Conservation (phyloP, 176 grass and related monocot species). For the Phoenix roebelenii region DNA sequence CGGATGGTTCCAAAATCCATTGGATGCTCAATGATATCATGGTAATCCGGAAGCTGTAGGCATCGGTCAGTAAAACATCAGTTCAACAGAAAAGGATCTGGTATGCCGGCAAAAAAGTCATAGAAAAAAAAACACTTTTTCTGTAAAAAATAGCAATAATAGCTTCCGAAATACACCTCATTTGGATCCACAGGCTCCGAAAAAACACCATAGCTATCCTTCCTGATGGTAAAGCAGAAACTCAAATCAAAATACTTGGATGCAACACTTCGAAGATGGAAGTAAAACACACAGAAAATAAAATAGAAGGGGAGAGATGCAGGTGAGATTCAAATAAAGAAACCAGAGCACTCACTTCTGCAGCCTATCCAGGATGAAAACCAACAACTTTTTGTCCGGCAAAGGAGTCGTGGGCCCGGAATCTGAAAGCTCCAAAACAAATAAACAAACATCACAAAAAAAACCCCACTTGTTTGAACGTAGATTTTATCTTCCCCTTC, state of each 20-base stretch:
- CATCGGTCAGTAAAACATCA: slow-evolving; percentile 1
- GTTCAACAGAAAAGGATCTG: slow-evolving; percentile 8
- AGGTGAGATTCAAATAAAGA: slow-evolving; percentile 4
- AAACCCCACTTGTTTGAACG: neutral
- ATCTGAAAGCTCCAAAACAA: slow-evolving; percentile 53
- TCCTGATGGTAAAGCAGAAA: slow-evolving; percentile 54
- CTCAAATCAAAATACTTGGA: neutral
- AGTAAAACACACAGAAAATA: slow-evolving; percentile 2
- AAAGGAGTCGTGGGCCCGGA: slow-evolving; percentile 86
- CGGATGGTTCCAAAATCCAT: slow-evolving; percentile 93
- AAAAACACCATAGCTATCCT: slow-evolving; percentile 90
- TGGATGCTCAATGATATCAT: slow-evolving; percentile 84
- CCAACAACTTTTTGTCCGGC: slow-evolving; percentile 98
- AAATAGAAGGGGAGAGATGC: slow-evolving; percentile 1
- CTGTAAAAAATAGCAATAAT: too few species aligned
- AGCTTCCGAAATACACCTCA: slow-evolving; percentile 43
- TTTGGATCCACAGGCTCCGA: slow-evolving; percentile 77
- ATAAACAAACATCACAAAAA: slow-evolving; percentile 23
- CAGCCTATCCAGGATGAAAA: slow-evolving; percentile 85
- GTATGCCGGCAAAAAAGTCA: neutral
- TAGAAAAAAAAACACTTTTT: neutral
- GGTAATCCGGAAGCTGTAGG: slow-evolving; percentile 81
- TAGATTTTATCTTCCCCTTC: neutral
- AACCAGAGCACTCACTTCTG: slow-evolving; percentile 81
- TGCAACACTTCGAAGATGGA: neutral